Base-by-base conservation (phyloP, 805 yeast species). In the Metschnikowia reukaufii region DNA sequence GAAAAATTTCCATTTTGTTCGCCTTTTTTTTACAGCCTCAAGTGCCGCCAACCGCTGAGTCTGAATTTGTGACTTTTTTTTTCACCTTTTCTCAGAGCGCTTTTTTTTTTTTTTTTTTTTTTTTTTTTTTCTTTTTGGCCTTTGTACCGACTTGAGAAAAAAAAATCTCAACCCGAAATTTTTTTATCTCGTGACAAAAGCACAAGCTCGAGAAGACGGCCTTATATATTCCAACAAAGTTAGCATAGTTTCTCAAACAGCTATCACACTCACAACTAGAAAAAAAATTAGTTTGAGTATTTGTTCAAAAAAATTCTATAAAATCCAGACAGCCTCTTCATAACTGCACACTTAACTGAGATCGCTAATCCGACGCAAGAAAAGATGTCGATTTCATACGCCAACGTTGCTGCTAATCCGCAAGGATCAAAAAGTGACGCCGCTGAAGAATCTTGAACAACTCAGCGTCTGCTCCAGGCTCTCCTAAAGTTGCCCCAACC, bases 401-500 rank as follows among this genome's bases (percentile, higher is more conserved):
- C 76, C 47, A 68, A 71, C 50, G 64, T 66, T 43, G 76, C 73
- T 51, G 75, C 75, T 49, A 65, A 63, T 45, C 73, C 70, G 42
- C 54, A 48, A 39, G 45, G 40, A 29, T 27, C 45, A 35, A 45
- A 47, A 44, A 34, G 42, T 19, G 52, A 35, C 9, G 44, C 55
- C 20, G 49, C 49, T 5, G 55, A 50, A n/a, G 50, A 46, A 13
- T 20, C 48, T 25, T 30, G 31, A 31, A 41, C 33, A 37, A 32
- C 27, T 23, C 54, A n/a, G 43, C 45, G 6, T 31, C 55, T 21
- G 19, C 44, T 6, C 39, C 50, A 13, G 30, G 44, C 44, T 35
- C 47, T 36, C 45, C 49, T 17, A 17, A 36, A 29, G 16, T 40
- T 36, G 41, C 32, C 30, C 23, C 47, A 17, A 32, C 29, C 21